These are phyloP conservation scores for Dendrobium catenatum DNA, from an alignment of 106 monocot genomes.

Conservation along the genomic window DNA sequence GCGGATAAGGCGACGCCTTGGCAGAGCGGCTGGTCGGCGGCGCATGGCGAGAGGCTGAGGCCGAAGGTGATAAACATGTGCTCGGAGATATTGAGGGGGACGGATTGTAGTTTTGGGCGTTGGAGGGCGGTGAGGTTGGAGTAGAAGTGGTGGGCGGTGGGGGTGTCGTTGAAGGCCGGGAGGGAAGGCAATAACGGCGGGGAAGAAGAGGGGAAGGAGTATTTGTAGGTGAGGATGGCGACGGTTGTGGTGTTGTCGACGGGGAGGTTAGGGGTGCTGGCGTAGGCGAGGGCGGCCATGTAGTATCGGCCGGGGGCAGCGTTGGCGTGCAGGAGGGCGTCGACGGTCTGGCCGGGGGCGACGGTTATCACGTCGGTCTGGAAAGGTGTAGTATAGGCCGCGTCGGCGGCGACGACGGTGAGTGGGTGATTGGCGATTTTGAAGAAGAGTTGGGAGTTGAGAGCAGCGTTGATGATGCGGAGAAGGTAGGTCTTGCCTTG, in stretches of 20 bases:
- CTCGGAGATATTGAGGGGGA: slow-evolving; percentile 50
- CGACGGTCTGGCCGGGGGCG: slow-evolving; percentile 77
- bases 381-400: slow-evolving; percentile 65
- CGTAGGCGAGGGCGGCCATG: slow-evolving; percentile 60
- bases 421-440: slow-evolving; percentile 63
- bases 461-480: slow-evolving; percentile 81
- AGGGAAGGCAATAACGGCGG: slow-evolving; percentile 39
- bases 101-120: slow-evolving; percentile 4
- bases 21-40: slow-evolving; percentile 21
- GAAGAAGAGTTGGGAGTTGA: slow-evolving; percentile 77
- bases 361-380: slow-evolving; percentile 49
- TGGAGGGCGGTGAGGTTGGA: slow-evolving; percentile 27
- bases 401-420: slow-evolving; percentile 67
- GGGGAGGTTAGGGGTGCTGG: slow-evolving; percentile 3
- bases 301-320: slow-evolving; percentile 50
- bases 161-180: slow-evolving; percentile 49
- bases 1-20: slow-evolving; percentile 18
- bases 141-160: slow-evolving; percentile 63
- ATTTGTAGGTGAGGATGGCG: slow-evolving; percentile 37
- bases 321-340: slow-evolving; percentile 60
- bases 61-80: slow-evolving; percentile 69
- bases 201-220: neutral
- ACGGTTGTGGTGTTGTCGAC: slow-evolving; percentile 55
- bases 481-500: slow-evolving; percentile 57
- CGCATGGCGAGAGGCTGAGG: slow-evolving; percentile 31